phyloP scores from a whole-genome alignment of 257 asterid species.

The Scutellaria barbata region DNA sequence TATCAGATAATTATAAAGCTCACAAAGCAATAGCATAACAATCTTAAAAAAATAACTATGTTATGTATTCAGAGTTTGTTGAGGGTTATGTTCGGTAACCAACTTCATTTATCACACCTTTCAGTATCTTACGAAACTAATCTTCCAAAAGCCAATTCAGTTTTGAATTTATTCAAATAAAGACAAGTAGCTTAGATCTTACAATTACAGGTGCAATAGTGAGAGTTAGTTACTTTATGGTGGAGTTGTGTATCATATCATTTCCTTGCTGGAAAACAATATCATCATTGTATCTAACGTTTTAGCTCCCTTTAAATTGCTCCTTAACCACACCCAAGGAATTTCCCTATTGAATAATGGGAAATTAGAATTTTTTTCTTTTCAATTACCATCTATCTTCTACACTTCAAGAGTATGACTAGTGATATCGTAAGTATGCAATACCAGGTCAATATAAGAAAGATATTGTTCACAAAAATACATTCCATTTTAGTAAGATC shows the following conservation, averaged over 20 bases:
- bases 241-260: constrained; percentile 8
- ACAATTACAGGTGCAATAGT: constrained; percentile 22
- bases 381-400: not conserved
- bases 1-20: constrained; percentile 32
- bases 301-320: constrained; percentile 11
- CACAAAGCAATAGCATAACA: constrained; percentile 19
- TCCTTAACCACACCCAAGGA: not conserved
- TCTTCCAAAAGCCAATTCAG: not conserved
- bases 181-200: not conserved
- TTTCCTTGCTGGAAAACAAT: not conserved
- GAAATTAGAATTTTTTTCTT: not conserved
- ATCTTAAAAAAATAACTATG: not conserved
- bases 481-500: not conserved
- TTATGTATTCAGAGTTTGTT: constrained; percentile 14
- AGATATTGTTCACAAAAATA: not conserved
- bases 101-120: constrained; percentile 14
- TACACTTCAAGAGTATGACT: constrained; percentile 1
- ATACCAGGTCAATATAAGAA: not conserved
- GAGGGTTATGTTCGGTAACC: constrained; percentile 3
- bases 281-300: constrained; percentile 12
- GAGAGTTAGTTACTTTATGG: constrained; percentile 1
- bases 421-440: not conserved
- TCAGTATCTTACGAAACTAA: constrained; percentile 4
- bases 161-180: not conserved
- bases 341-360: not conserved